Evolutionary conservation across 2,329 filamentous ascomycete genomes (phyloP).

Genomic region (Alternaria triticina): DNA sequence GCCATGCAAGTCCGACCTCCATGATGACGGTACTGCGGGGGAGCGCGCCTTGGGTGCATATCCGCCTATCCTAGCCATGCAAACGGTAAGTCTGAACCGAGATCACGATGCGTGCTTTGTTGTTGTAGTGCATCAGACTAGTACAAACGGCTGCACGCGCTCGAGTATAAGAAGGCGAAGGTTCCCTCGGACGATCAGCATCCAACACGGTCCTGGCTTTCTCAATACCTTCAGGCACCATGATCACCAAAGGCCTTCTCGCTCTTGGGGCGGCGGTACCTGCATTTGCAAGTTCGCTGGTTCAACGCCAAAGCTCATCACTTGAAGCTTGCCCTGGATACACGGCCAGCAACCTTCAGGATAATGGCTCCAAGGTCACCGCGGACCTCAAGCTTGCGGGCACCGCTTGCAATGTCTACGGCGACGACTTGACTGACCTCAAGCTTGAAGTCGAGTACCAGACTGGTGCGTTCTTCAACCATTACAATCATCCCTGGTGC

Average conservation of each 20-base stretch:
- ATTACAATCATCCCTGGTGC: background rate
- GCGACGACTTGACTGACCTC: slow-evolving; percentile 61
- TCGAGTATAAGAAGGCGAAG: slow-evolving; percentile 17
- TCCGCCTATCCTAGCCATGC: slow-evolving; percentile 10
- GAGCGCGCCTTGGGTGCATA: slow-evolving; percentile 23
- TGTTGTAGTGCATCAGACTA: background rate
- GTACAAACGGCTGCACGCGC: background rate
- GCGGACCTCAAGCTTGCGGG: slow-evolving; percentile 74
- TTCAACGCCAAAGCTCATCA: slow-evolving; percentile 25
- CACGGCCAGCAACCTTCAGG: slow-evolving; percentile 64
- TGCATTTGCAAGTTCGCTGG: slow-evolving; percentile 22
- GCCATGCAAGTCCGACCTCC: slow-evolving; percentile 7
- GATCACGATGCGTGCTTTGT: slow-evolving; percentile 1
- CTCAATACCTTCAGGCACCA: slow-evolving; percentile 20
- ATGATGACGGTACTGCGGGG: slow-evolving; percentile 28
- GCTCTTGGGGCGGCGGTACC: slow-evolving; percentile 29
- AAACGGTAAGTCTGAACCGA: slow-evolving; percentile 9
- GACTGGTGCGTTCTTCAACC: slow-evolving; percentile 55
- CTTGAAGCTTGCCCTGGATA: slow-evolving; percentile 68
- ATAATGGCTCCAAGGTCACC: slow-evolving; percentile 62
- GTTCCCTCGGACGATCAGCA: slow-evolving; percentile 1
- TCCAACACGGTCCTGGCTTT: slow-evolving; percentile 4
- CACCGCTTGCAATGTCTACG: slow-evolving; percentile 65
- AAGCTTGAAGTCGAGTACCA: slow-evolving; percentile 66
- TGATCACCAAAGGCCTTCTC: slow-evolving; percentile 32